A percentile compares a stretch with the other conserved stretches of the same genome.
Evolutionary conservation across 2,329 filamentous ascomycete genomes (phyloP).

Genomic region (Didymellaceae sp.): DNA sequence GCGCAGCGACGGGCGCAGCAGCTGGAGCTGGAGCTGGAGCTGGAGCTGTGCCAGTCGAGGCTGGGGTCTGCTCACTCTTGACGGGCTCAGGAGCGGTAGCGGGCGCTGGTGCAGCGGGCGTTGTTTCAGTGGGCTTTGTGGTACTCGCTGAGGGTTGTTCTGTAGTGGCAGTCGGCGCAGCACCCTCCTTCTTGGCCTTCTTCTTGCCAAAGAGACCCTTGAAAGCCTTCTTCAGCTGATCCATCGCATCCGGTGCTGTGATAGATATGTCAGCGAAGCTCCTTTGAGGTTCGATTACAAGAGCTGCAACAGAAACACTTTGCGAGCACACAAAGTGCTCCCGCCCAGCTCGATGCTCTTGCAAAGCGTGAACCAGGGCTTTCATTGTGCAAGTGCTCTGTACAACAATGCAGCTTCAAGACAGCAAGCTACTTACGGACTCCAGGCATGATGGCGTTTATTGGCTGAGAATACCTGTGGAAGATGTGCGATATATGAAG

Average conservation of each 20-base stretch:
- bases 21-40: conserved; percentile 14
- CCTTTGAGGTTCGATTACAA: neutral
- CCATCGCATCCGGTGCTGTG: conserved; percentile 45
- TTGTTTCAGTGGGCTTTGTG: conserved; percentile 44
- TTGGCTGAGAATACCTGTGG: neutral
- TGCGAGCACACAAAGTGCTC: too few relatives aligned
- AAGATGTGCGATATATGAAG: neutral
- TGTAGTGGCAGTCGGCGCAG: conserved; percentile 35
- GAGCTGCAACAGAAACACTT: too few relatives aligned
- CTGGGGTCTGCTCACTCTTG: conserved; percentile 14
- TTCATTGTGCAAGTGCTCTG: neutral
- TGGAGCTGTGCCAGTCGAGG: conserved; percentile 8
- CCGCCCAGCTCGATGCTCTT: neutral
- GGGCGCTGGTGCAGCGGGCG: conserved; percentile 40
- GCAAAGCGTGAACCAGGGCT: neutral
- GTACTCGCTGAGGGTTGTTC: conserved; percentile 33
- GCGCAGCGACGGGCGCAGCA: conserved; percentile 24
- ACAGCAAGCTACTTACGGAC: conserved; percentile 44
- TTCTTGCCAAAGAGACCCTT: conserved; percentile 47
- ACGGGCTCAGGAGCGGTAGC: conserved; percentile 30
- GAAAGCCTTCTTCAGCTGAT: conserved; percentile 48
- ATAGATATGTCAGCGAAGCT: conserved; percentile 2
- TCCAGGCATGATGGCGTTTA: conserved; percentile 43
- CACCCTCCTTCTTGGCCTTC: conserved; percentile 42
- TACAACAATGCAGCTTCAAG: neutral